Conservation (phyloP, 441 rosid species). For the Hura crepitans region DNA sequence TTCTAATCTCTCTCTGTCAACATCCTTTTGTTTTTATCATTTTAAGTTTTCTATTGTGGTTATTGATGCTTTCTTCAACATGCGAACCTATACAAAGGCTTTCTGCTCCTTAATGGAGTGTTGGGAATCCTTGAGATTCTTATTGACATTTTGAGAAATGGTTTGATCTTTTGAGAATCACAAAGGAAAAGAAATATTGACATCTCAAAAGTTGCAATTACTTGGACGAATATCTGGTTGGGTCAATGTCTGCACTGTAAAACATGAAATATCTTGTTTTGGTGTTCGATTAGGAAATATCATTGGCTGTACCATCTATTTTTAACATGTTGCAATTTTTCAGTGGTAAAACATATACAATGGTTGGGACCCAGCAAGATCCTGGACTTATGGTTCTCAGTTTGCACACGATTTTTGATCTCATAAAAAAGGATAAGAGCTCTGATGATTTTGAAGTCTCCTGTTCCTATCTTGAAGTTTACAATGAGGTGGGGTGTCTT, state of each 20-base stretch:
- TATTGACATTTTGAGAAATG: no score
- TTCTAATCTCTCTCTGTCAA: background rate
- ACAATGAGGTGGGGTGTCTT: conserved; percentile 64
- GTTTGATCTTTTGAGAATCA: no score
- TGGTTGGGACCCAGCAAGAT: conserved; percentile 80
- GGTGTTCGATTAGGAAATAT: background rate
- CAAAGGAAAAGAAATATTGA: background rate
- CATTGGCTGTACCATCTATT: background rate
- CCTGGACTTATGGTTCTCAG: conserved; percentile 99
- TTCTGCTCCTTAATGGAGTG: no score
- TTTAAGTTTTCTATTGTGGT: background rate
- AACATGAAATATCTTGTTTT: background rate
- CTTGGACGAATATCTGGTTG: background rate
- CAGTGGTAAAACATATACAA: conserved; percentile 95
- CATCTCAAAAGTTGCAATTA: background rate
- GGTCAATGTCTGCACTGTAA: background rate
- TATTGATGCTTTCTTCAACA: background rate
- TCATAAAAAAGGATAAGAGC: conserved; percentile 56
- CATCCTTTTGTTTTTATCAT: background rate
- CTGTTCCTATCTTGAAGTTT: conserved; percentile 93
- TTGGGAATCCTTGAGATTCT: background rate
- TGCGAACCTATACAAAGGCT: background rate
- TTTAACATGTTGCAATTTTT: conserved; percentile 7
- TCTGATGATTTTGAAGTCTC: conserved; percentile 76
- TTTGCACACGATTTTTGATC: conserved; percentile 69